These are phyloP conservation scores for Cordyceps cateniannulata DNA, from an alignment of 2,329 filamentous ascomycete species.

Conservation along the genomic window DNA sequence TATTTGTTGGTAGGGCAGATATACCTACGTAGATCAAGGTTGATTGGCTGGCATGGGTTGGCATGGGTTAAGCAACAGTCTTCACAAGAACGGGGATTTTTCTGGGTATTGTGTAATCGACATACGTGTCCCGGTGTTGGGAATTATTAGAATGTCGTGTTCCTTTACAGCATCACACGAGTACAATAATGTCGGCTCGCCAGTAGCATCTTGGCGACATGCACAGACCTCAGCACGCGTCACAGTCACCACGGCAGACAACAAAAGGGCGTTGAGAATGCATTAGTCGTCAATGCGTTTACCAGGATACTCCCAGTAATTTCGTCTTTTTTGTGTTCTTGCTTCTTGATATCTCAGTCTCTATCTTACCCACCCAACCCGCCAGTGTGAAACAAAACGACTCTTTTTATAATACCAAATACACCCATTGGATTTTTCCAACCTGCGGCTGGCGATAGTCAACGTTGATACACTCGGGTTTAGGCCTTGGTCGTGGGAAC, in stretches of 20 bases:
- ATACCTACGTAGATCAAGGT: too few relatives aligned
- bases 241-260: background rate
- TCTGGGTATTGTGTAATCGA: too few relatives aligned
- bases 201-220: background rate
- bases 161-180: too few relatives aligned
- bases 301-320: constrained; percentile 6
- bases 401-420: constrained; percentile 10
- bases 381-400: constrained; percentile 5
- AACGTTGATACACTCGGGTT: constrained; percentile 5
- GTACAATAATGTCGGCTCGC: background rate
- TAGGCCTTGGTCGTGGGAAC: constrained; percentile 30
- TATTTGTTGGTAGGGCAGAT: too few relatives aligned
- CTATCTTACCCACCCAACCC: constrained; percentile 9
- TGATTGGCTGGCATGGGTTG: too few relatives aligned
- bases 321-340: constrained; percentile 4
- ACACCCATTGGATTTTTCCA: constrained; percentile 10
- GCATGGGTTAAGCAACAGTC: too few relatives aligned
- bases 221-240: background rate
- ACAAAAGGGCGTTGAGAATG: background rate
- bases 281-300: constrained; percentile 4
- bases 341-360: constrained; percentile 1
- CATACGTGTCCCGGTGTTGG: too few relatives aligned
- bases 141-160: too few relatives aligned
- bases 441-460: constrained; percentile 3
- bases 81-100: too few relatives aligned